Evolutionary conservation across 1,139 yeast species (phyloP).

Genomic region (Magnusiomyces paraingens): DNA sequence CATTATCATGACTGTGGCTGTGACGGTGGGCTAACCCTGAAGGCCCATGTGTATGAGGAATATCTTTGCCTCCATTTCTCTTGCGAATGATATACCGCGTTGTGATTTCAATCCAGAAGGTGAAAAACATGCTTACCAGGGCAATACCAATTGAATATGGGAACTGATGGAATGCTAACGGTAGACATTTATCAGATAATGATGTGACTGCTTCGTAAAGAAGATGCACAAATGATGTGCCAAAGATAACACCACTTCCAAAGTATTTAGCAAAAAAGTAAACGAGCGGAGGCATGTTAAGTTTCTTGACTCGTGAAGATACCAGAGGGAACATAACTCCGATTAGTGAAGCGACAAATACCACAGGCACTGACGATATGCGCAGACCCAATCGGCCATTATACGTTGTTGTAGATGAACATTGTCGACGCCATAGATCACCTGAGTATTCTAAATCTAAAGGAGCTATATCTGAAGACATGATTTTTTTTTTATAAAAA

Average conservation of each 20-base stretch:
- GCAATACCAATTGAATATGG: slow-evolving; percentile 44
- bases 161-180: slow-evolving; percentile 44
- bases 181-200: slow-evolving; percentile 43
- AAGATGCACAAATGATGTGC: slow-evolving; percentile 71
- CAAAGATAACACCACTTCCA: slow-evolving; percentile 73
- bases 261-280: slow-evolving; percentile 63
- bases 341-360: slow-evolving; percentile 50
- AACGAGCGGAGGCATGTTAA: slow-evolving; percentile 49
- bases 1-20: not conserved
- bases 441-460: too few relatives aligned
- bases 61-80: not conserved
- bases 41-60: slow-evolving; percentile 6
- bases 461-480: too few relatives aligned
- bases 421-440: not conserved
- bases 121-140: slow-evolving; percentile 43
- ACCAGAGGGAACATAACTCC: slow-evolving; percentile 41
- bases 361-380: slow-evolving; percentile 65
- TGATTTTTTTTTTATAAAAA: too few relatives aligned
- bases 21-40: not conserved
- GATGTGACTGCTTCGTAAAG: slow-evolving; percentile 60
- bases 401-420: slow-evolving; percentile 26
- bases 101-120: slow-evolving; percentile 17
- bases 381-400: slow-evolving; percentile 54
- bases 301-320: slow-evolving; percentile 24
- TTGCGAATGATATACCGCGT: not conserved